phyloP scores from a whole-genome alignment of 768 basidiomycete species.

The Boletus pseudopeckii region DNA sequence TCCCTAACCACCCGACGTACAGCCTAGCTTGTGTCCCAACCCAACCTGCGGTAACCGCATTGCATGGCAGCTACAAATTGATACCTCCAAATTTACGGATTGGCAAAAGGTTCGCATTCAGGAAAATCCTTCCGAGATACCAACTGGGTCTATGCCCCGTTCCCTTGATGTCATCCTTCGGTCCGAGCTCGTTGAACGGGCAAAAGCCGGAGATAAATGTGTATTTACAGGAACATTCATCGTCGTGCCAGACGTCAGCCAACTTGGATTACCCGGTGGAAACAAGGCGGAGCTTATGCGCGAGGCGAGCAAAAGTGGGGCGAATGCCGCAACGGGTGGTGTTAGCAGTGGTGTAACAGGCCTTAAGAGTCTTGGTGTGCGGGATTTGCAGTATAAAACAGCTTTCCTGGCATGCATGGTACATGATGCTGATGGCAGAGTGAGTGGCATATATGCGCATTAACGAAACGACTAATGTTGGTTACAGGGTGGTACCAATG shows the following conservation, averaged over 20 bases:
- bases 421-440: conserved; percentile 83
- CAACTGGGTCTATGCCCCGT: conserved; percentile 97
- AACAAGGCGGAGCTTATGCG: conserved; percentile 88
- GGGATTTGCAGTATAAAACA: conserved; percentile 97
- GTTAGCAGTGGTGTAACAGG: conserved; percentile 87
- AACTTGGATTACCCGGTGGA: conserved; percentile 91
- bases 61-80: conserved; percentile 93
- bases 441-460: conserved; percentile 39
- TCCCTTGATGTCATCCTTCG: conserved; percentile 95
- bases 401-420: conserved; percentile 99
- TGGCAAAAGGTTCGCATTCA: conserved; percentile 99
- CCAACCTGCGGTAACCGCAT: conserved; percentile 87
- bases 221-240: conserved; percentile 98
- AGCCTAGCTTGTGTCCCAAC: conserved; percentile 95
- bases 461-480: neutral
- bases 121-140: conserved; percentile 98
- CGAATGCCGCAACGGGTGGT: conserved; percentile 55
- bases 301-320: conserved; percentile 68
- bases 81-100: conserved; percentile 94
- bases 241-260: conserved; percentile 97
- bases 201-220: conserved; percentile 98
- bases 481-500: conserved; percentile 73
- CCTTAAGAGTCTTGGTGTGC: conserved; percentile 88
- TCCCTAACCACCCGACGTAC: neutral
- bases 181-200: conserved; percentile 94